Evolutionary conservation across 2,329 filamentous ascomycete genomes (phyloP), one percentile per base, ranked within the genome.

Genomic region (Torrubiellomyces zombiae): DNA sequence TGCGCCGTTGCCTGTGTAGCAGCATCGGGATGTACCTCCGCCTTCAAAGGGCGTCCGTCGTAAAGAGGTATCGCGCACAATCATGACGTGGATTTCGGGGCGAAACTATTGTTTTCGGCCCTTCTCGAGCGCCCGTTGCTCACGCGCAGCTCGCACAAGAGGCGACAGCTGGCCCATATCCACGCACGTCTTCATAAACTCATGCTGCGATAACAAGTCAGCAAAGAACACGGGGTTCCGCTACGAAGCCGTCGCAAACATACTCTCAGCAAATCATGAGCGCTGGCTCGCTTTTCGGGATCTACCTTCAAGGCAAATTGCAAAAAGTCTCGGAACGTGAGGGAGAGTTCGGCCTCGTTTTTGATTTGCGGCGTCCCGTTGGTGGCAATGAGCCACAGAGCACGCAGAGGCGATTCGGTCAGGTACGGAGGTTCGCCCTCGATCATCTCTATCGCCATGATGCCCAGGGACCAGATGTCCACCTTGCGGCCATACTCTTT

Each of bases 401-500:
- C 89, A 32, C 86, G 74, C 14, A 98, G 63, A 5, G 89, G 89
- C 18, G 82, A 91, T 50, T 98, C 89, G 19, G 85, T 95, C 30
- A 98, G 63, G 47, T 95, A 98, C 14, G 89, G 89, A 9, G 89
- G 89, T 50, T 95, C 89, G 47, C 86, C 89, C 55, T 95, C 89
- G 36, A 98, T 93, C 89, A 98, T 98, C 53, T 98, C 89, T 43
- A 98, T 95, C 6, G 89, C 83, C 89, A 98, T 95, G 55, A 98
- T 98, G 30, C 89, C 89, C 21, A 98, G 60, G 30, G 81, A 92
- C 89, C 89, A 98, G 38, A 98, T 94, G 45, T 98, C 89, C 27
- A 98, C 86, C 53, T 95, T 98, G 34, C 86, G 77, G 37, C 89
- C 89, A 52, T 98, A 98, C 54, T 95, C 89, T 51, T 95, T 95